Evolutionary conservation across 345 rosid genomes (phyloP).

Genomic region (Lepidium sativum): DNA sequence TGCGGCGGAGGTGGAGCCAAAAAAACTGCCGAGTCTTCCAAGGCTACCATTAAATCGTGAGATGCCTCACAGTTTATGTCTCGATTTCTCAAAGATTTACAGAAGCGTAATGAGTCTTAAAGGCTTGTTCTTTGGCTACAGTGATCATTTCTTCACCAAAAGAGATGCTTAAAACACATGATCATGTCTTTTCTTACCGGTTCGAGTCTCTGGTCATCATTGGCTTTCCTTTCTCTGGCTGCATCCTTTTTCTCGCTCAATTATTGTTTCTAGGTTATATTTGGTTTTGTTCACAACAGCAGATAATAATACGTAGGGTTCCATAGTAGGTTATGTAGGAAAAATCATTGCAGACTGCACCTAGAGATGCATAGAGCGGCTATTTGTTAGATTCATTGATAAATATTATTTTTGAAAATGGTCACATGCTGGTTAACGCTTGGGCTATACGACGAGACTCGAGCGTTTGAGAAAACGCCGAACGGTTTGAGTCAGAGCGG

Average conservation of each 20-base stretch:
- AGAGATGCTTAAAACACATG: conserved; percentile 40
- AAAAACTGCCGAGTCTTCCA: conserved; percentile 30
- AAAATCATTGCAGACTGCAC: neutral
- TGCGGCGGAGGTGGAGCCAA: neutral
- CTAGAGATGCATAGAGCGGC: neutral
- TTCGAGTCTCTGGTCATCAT: conserved; percentile 25
- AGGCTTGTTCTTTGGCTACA: conserved; percentile 32
- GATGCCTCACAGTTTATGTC: conserved; percentile 29
- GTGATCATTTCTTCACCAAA: conserved; percentile 37
- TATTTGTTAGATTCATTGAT: conserved; percentile 37
- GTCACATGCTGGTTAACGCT: conserved; percentile 18
- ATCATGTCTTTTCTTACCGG: conserved; percentile 25
- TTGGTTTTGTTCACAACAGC: no score
- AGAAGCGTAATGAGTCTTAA: conserved; percentile 36
- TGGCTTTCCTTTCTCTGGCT: conserved; percentile 21
- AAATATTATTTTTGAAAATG: conserved; percentile 4
- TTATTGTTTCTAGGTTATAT: neutral
- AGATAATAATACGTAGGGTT: no score
- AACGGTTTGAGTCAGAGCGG: conserved; percentile 26
- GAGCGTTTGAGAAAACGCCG: conserved; percentile 18
- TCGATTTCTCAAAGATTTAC: conserved; percentile 30
- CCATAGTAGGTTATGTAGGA: conserved; percentile 8
- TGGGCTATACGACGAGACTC: conserved; percentile 36
- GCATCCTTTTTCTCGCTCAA: conserved; percentile 25
- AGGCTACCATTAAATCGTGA: conserved; percentile 25